These are phyloP conservation scores for Stenocarpella maydis DNA, from an alignment of 2,329 filamentous ascomycete species.

Conservation along the genomic window DNA sequence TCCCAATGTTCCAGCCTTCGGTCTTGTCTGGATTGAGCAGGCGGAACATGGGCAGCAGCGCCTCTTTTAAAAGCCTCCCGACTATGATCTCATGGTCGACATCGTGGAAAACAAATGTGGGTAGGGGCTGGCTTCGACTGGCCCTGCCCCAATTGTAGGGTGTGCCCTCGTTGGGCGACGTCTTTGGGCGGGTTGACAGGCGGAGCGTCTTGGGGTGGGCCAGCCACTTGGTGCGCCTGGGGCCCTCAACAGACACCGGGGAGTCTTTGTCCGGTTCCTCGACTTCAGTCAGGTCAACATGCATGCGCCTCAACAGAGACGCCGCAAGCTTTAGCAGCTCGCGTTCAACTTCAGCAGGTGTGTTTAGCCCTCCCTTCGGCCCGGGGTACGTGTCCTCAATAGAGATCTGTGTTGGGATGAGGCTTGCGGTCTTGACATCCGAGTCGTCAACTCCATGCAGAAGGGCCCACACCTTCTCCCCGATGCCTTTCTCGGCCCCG, in stretches of 20 bases:
- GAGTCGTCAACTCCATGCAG: conserved; percentile 82
- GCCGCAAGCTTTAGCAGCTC: conserved; percentile 74
- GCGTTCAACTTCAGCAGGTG: conserved; percentile 67
- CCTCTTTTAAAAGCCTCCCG: conserved; percentile 73
- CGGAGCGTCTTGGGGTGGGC: conserved; percentile 84
- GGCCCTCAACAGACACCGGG: conserved; percentile 37
- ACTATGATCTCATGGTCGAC: conserved; percentile 67
- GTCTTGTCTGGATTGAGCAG: conserved; percentile 73
- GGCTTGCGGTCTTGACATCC: conserved; percentile 75
- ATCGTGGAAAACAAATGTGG: conserved; percentile 71
- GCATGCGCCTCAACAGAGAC: conserved; percentile 81
- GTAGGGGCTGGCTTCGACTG: conserved; percentile 78
- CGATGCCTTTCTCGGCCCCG: conserved; percentile 76
- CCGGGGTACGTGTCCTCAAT: conserved; percentile 86
- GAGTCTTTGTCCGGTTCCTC: conserved; percentile 49
- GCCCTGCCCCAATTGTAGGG: conserved; percentile 71
- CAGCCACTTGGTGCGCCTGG: conserved; percentile 65
- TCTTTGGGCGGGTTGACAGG: conserved; percentile 73
- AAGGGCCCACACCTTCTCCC: conserved; percentile 76
- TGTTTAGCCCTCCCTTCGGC: conserved; percentile 69
- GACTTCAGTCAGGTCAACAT: conserved; percentile 72
- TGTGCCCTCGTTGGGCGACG: conserved; percentile 48
- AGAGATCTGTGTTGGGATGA: conserved; percentile 86
- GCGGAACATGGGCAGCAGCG: conserved; percentile 75
- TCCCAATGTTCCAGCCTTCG: conserved; percentile 77